These are phyloP conservation scores for Oropetium thomaeum DNA, from an alignment of 176 grass and related monocot species.

Conservation along the genomic window DNA sequence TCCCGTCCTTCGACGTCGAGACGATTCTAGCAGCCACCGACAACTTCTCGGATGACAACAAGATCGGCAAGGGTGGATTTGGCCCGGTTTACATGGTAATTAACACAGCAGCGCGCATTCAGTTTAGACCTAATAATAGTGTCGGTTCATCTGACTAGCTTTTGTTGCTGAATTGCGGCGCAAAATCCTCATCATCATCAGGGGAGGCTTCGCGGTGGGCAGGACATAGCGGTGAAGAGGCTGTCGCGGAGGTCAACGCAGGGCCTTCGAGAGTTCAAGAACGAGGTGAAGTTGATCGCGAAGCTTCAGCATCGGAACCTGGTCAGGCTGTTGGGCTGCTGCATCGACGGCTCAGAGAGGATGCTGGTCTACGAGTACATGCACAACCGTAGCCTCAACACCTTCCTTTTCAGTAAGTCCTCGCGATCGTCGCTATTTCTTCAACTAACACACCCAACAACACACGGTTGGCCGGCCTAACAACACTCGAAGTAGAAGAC, in stretches of 20 bases:
- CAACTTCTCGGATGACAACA: conserved; percentile 28
- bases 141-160: no score
- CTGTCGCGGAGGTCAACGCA: conserved; percentile 53
- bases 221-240: conserved; percentile 61
- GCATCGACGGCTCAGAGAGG: conserved; percentile 57
- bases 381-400: conserved; percentile 69
- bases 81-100: conserved; percentile 44
- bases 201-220: conserved; percentile 34
- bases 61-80: conserved; percentile 41
- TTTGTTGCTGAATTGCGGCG: no score
- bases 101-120: no score
- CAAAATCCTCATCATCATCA: no score
- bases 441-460: no score
- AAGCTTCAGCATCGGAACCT: conserved; percentile 72
- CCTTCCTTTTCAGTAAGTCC: conserved; percentile 63
- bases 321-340: conserved; percentile 60
- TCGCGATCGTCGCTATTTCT: no score
- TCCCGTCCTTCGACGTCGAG: conserved; percentile 13
- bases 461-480: no score
- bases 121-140: no score
- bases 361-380: conserved; percentile 80
- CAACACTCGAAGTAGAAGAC: no score
- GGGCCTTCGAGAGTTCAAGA: conserved; percentile 67
- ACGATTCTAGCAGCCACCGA: conserved; percentile 22
- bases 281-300: conserved; percentile 65